Conservation (phyloP, 2,329 filamentous ascomycete species). For the Parastagonospora nodorum region DNA sequence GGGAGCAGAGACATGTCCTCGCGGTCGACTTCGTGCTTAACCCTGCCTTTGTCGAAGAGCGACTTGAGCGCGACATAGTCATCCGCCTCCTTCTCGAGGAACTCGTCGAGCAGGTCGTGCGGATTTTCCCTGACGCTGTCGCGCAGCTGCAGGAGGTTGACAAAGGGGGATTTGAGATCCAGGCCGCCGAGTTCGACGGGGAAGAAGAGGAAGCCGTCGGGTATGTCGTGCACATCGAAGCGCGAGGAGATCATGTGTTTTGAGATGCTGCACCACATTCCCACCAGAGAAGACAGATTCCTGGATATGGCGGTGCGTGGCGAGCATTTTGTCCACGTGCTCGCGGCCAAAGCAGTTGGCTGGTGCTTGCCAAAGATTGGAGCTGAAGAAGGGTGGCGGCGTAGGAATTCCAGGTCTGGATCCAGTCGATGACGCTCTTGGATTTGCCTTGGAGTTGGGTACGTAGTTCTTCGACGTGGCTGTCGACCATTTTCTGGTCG, state of each 20-base stretch:
- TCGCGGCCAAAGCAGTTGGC: constrained; percentile 59
- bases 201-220: constrained; percentile 60
- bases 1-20: constrained; percentile 18
- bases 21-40: constrained; percentile 2
- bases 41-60: constrained; percentile 35
- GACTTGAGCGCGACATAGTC: constrained; percentile 42
- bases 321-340: constrained; percentile 60
- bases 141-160: constrained; percentile 54
- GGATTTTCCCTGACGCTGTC: constrained; percentile 37
- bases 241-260: constrained; percentile 56
- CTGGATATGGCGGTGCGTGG: constrained; percentile 57
- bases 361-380: constrained; percentile 59
- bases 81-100: constrained; percentile 36
- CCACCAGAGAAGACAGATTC: constrained; percentile 51
- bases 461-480: constrained; percentile 35
- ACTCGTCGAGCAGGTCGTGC: constrained; percentile 52
- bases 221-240: constrained; percentile 56
- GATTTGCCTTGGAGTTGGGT: constrained; percentile 35
- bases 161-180: constrained; percentile 57
- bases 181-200: constrained; percentile 58
- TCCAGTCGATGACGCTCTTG: constrained; percentile 41
- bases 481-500: constrained; percentile 39
- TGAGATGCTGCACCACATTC: constrained; percentile 44
- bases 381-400: constrained; percentile 57
- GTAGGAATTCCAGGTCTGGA: constrained; percentile 59